Percentiles rank a stretch among this genome's conserved stretches.
phyloP scores from a whole-genome alignment of 106 monocot species.

The Vanilla planifolia region DNA sequence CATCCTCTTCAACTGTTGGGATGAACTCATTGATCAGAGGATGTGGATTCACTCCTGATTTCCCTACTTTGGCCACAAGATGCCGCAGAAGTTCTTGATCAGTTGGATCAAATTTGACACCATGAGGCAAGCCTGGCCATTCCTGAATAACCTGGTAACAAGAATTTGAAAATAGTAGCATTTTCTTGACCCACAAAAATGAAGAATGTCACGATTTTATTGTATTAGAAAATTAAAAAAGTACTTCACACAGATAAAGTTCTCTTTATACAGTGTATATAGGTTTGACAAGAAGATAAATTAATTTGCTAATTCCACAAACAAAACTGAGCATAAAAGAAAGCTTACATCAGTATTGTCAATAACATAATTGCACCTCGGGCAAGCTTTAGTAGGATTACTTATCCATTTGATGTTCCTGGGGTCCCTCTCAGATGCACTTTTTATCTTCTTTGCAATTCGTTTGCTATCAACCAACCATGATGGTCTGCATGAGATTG shows the following conservation, averaged over 20 bases:
- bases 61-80: constrained; percentile 76
- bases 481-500: constrained; percentile 70
- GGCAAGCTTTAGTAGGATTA: constrained; percentile 85
- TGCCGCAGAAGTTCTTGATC: constrained; percentile 85
- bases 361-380: constrained; percentile 65
- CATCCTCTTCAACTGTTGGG: constrained; percentile 75
- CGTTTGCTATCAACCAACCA: constrained; percentile 89
- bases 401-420: constrained; percentile 59
- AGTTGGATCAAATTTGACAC: constrained; percentile 98
- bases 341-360: constrained; percentile 89
- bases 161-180: constrained; percentile 4
- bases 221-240: neutral
- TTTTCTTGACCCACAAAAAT: neutral
- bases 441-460: constrained; percentile 92
- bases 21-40: constrained; percentile 96
- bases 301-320: neutral
- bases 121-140: constrained; percentile 96
- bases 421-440: constrained; percentile 64
- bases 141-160: constrained; percentile 66
- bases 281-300: neutral
- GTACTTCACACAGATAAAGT: neutral
- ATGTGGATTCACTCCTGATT: constrained; percentile 44
- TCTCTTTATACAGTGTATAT: neutral
- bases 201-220: neutral
- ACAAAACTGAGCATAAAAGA: neutral